Percentiles rank a stretch among this genome's conserved stretches.
Conservation (phyloP, 148 eudicot genomes). For the Dianthus caryophyllus region DNA sequence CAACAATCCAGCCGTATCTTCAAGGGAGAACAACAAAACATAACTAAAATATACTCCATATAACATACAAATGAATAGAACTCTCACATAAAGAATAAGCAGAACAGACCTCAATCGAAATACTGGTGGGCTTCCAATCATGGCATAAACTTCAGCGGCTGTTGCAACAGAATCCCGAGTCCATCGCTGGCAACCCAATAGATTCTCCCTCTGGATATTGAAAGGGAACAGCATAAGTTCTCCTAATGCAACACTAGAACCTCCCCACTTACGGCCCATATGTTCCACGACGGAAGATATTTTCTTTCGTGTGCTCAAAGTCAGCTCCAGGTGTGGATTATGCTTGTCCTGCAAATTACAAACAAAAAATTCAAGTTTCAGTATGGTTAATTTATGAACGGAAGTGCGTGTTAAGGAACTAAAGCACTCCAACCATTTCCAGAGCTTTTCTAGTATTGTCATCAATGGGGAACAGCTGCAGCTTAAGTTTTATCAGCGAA, state of each 20-base stretch:
- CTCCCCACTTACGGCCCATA: slow-evolving; percentile 94
- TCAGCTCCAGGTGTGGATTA: slow-evolving; percentile 95
- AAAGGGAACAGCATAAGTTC: slow-evolving; percentile 83
- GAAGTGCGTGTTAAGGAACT: slow-evolving; percentile 7
- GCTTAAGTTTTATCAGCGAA: slow-evolving; percentile 55
- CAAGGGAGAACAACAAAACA: slow-evolving; percentile 14
- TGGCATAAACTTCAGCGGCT: slow-evolving; percentile 78
- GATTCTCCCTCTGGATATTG: slow-evolving; percentile 52
- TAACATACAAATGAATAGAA: background rate
- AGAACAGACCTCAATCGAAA: slow-evolving; percentile 75
- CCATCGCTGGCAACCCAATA: slow-evolving; percentile 61
- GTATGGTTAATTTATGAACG: slow-evolving; percentile 12
- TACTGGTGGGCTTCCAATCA: slow-evolving; percentile 71
- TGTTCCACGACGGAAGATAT: slow-evolving; percentile 90
- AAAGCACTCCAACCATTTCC: slow-evolving; percentile 56
- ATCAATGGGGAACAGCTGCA: slow-evolving; percentile 90
- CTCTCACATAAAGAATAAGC: slow-evolving; percentile 1
- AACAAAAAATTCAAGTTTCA: slow-evolving; percentile 4
- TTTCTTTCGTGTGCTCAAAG: slow-evolving; percentile 78
- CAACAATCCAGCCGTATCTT: slow-evolving; percentile 89
- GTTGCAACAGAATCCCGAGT: slow-evolving; percentile 60
- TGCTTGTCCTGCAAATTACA: slow-evolving; percentile 63
- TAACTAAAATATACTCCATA: slow-evolving; percentile 5
- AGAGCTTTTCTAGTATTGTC: slow-evolving; percentile 72
- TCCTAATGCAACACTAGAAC: slow-evolving; percentile 54